Evolutionary conservation across 352 stramenopile species (phyloP).

Genomic region (Globisporangium megalacanthum): DNA sequence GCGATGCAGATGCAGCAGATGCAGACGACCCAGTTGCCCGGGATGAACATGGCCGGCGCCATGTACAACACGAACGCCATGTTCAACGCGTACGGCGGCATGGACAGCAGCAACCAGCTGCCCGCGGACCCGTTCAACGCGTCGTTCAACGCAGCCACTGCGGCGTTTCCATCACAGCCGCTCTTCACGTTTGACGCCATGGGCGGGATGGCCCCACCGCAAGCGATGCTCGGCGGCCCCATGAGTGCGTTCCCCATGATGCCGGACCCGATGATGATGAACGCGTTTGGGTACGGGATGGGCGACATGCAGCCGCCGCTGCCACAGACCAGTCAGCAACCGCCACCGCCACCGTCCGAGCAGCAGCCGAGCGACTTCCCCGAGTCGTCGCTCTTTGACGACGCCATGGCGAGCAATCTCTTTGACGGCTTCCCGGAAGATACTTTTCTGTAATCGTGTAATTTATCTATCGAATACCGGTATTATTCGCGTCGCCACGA

Average conservation of each 20-base stretch:
- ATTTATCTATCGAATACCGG: constrained; percentile 18
- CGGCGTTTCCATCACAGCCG: constrained; percentile 26
- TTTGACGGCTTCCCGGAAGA: constrained; percentile 74
- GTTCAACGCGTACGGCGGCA: constrained; percentile 22
- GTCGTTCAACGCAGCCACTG: constrained; percentile 25
- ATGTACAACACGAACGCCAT: constrained; percentile 38
- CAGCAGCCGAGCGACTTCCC: constrained; percentile 15
- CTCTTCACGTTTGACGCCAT: constrained; percentile 24
- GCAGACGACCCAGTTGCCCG: constrained; percentile 36
- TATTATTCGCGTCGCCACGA: neutral
- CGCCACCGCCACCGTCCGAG: no score
- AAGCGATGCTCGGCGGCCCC: constrained; percentile 43
- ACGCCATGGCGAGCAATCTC: constrained; percentile 40
- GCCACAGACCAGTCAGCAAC: constrained; percentile 9
- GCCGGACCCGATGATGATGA: constrained; percentile 42
- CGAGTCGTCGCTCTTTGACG: constrained; percentile 36
- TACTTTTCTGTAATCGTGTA: constrained; percentile 63
- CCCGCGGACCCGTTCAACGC: constrained; percentile 66
- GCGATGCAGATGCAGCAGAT: constrained; percentile 46
- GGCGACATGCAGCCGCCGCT: constrained; percentile 19
- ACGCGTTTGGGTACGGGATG: constrained; percentile 31
- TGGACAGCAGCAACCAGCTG: constrained; percentile 31
- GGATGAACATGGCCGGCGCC: constrained; percentile 29
- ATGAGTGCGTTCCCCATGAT: constrained; percentile 51
- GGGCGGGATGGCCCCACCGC: constrained; percentile 25